Evolutionary conservation across 129 eudicot genomes (phyloP).

Genomic region (Helianthus annuus): DNA sequence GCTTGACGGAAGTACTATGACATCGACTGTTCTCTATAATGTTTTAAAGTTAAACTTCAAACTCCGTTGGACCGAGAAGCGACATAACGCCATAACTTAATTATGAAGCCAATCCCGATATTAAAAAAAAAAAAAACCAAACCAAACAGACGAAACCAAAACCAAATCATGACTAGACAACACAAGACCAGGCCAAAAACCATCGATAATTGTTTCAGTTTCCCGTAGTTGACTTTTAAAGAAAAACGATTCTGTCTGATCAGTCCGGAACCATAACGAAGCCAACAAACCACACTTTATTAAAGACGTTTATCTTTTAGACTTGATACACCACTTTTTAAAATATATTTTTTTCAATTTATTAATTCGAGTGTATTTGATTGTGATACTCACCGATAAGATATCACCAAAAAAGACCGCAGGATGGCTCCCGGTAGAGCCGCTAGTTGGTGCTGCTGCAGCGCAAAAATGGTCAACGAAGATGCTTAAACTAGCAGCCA

Average conservation of each 20-base stretch:
- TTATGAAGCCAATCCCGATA: neutral
- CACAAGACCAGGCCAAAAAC: neutral
- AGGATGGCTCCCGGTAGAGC: neutral
- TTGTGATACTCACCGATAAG: conserved; percentile 18
- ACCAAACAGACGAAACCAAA: too few relatives aligned
- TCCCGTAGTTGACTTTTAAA: neutral
- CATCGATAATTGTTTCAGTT: neutral
- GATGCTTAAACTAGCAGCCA: neutral
- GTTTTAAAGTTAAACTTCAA: neutral
- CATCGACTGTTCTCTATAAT: neutral
- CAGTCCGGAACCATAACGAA: neutral
- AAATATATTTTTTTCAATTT: too few relatives aligned
- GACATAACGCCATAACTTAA: neutral
- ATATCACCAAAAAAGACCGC: neutral
- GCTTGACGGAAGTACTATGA: neutral
- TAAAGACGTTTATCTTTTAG: too few relatives aligned
- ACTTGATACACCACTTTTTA: neutral
- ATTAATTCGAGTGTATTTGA: neutral
- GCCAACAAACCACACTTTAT: neutral
- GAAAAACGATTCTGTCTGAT: neutral
- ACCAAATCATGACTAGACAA: neutral
- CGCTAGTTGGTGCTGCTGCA: neutral
- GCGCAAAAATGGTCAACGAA: neutral
- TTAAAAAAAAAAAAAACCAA: too few relatives aligned
- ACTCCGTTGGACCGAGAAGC: neutral